Conservation (phyloP, 2,329 filamentous ascomycete species). For the Arthrobotrys musiformis region DNA sequence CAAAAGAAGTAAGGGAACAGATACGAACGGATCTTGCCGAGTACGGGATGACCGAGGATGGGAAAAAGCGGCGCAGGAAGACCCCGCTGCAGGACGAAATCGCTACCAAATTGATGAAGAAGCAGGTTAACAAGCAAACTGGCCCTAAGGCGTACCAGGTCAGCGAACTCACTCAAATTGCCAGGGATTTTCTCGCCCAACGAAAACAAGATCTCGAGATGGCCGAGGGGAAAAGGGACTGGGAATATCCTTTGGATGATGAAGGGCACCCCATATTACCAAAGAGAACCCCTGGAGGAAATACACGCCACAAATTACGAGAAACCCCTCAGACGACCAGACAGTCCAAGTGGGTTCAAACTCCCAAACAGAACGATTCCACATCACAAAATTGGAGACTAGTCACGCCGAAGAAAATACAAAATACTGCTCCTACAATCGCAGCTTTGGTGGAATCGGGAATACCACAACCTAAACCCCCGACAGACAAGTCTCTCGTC, state of each 20-base stretch:
- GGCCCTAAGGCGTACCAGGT: constrained; percentile 1
- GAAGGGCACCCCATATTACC: not conserved
- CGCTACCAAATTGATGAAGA: not conserved
- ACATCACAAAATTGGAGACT: not conserved
- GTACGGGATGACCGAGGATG: not conserved
- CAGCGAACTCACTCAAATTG: not conserved
- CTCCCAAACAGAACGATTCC: not conserved
- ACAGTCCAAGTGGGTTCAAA: not conserved
- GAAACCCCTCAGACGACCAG: not conserved
- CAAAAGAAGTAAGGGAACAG: not conserved
- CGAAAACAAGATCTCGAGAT: not conserved
- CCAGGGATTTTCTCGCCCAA: constrained; percentile 1
- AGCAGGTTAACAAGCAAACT: not conserved
- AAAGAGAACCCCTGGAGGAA: not conserved
- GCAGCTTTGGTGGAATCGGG: not conserved
- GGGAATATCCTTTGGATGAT: constrained; percentile 1
- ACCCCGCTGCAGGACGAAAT: not conserved
- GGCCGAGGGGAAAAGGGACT: not conserved
- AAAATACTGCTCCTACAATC: constrained; percentile 19
- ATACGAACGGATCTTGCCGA: not conserved
- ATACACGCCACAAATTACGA: not conserved
- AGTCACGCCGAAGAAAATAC: not conserved
- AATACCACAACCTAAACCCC: constrained; percentile 20
- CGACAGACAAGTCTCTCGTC: constrained; percentile 8
- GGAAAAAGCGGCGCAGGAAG: not conserved